Base-by-base conservation (phyloP, 192 early-diverging fungal species). In the Diversispora eburnea region DNA sequence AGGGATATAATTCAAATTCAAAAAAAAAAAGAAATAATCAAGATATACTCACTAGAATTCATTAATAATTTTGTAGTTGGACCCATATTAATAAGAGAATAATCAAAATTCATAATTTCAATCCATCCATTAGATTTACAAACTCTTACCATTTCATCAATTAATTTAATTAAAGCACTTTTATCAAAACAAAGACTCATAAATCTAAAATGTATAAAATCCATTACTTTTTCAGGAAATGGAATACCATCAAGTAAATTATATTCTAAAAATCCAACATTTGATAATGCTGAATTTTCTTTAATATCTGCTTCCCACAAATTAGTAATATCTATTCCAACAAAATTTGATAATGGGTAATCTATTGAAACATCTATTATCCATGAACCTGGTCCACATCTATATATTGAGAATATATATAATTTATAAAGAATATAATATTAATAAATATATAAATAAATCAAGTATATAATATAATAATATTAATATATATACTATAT, bases 91-190 rank as follows among this genome's bases (percentile, higher is more conserved):
- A 1, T 42, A 41, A 7, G 13, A 13, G n/a, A 8, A 58, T 8
- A 58, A 59, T 77, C 76, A 75, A 79, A 75, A 41, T 80, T 76
- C 17, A 78, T 68, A 65, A 81, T 76, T 43, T 81, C 80, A 39
- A 81, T 72, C 77, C 77, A 81, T 19, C 80, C 80, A 19, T 33
- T 59, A 47, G 67, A 72, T 75, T 75, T 76, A 39, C 77, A 78
- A 5, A 81, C 80, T 64, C 80, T 46, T 39, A 81, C 60, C 49
- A 78, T 45, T 47, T 81, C 80, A 5, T 65, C 67, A 39, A 81
- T 52, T 17, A 67, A n/a, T 49, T 49, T 19, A 19, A 5, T 7
- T 46, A n/a, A 67, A 17, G 10, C 39, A 67, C 20, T 22, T 46
- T 47, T 15, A 22, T 22, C 6, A 12, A 67, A 22, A 8, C 7